Conservation (phyloP, 2,329 filamentous ascomycete genomes). For the Cyclaneusma minus region DNA sequence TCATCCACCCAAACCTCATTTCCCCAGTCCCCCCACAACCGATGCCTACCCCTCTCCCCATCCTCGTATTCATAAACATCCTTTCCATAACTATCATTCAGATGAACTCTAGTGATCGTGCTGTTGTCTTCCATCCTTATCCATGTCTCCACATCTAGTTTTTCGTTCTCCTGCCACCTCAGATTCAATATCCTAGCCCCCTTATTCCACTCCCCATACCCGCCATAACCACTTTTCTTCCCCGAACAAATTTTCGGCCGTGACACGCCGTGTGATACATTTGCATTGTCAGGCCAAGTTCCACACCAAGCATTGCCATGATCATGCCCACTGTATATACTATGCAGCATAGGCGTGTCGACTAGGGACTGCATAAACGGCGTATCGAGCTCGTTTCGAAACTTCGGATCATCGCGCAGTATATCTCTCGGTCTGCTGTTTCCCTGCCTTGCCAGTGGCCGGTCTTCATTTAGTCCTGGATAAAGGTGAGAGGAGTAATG, state of each 20-base stretch:
- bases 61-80: constrained; percentile 31
- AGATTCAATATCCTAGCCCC: constrained; percentile 41
- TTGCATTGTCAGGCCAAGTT: constrained; percentile 24
- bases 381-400: constrained; percentile 31
- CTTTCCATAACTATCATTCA: constrained; percentile 43
- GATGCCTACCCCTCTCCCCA: constrained; percentile 3
- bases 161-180: constrained; percentile 23
- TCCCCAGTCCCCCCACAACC: too few species aligned
- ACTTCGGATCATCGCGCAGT: constrained; percentile 5
- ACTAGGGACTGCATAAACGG: constrained; percentile 48
- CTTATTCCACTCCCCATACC: constrained; percentile 49
- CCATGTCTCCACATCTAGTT: constrained; percentile 37
- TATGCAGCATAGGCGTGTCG: constrained; percentile 36
- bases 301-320: constrained; percentile 47
- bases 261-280: constrained; percentile 29
- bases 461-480: constrained; percentile 30
- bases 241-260: constrained; percentile 41
- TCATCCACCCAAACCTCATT: too few species aligned
- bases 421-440: constrained; percentile 12
- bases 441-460: constrained; percentile 22
- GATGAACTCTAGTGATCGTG: constrained; percentile 31
- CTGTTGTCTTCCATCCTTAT: constrained; percentile 41
- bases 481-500: constrained; percentile 22
- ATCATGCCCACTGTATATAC: constrained; percentile 49
- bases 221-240: constrained; percentile 54